phyloP scores from a whole-genome alignment of 2,329 filamentous ascomycete genomes.

The Lecanicillium sp. region DNA sequence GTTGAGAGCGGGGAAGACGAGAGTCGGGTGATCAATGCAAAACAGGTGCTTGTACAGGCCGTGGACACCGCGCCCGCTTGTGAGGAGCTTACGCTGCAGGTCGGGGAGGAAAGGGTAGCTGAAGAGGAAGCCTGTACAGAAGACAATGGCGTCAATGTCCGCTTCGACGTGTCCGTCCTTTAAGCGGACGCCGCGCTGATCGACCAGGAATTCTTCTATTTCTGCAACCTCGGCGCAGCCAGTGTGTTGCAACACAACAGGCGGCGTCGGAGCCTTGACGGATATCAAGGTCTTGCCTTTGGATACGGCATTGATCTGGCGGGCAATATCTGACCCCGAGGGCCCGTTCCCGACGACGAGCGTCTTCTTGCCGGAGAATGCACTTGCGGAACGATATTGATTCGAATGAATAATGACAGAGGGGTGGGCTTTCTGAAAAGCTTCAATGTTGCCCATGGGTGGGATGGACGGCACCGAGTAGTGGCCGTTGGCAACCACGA shows the following conservation, averaged over 20 bases:
- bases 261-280: slow-evolving; percentile 31
- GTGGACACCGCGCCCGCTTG: slow-evolving; percentile 55
- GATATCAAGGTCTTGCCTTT: slow-evolving; percentile 47
- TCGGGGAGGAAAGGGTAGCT: slow-evolving; percentile 61
- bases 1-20: slow-evolving; percentile 58
- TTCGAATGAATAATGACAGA: slow-evolving; percentile 56
- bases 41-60: slow-evolving; percentile 67
- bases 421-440: slow-evolving; percentile 42
- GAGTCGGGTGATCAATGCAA: slow-evolving; percentile 54
- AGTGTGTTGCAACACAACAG: slow-evolving; percentile 6
- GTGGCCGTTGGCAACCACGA: slow-evolving; percentile 56
- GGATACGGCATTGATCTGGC: slow-evolving; percentile 51
- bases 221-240: slow-evolving; percentile 22
- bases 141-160: slow-evolving; percentile 65
- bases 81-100: slow-evolving; percentile 39
- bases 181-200: slow-evolving; percentile 50
- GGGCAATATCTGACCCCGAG: slow-evolving; percentile 63
- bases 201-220: slow-evolving; percentile 37
- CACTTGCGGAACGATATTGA: slow-evolving; percentile 47
- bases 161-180: slow-evolving; percentile 53
- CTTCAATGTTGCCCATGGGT: slow-evolving; percentile 43
- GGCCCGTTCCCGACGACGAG: slow-evolving; percentile 62
- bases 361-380: slow-evolving; percentile 40
- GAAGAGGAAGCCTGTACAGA: slow-evolving; percentile 83
- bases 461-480: slow-evolving; percentile 55